Evolutionary conservation across 2,329 filamentous ascomycete species (phyloP), one percentile per base, ranked within the genome.

Genomic region (Purpureocillium takamizusanense): DNA sequence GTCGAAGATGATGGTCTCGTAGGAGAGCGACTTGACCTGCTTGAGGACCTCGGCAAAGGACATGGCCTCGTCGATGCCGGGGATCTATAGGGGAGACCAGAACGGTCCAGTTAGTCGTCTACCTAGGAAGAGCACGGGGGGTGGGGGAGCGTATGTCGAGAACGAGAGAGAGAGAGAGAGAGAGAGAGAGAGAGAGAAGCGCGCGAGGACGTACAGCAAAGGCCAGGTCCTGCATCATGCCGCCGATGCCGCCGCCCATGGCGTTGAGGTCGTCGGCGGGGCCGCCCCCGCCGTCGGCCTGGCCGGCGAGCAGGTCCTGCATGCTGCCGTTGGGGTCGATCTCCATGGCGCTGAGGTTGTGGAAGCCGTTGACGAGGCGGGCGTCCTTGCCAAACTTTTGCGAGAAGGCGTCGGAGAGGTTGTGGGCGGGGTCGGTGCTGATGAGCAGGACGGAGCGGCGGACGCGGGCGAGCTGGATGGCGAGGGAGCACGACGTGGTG

Each of bases 321-420:
- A 98, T 95, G 57, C 87, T 95, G 35, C 90, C 92, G 59, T 95
- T 97, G 38, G 92, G 92, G 57, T 98, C 92, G 53, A 98, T 97
- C 66, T 98, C 92, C 92, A 98, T 98, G 46, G 92, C 92, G 59
- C 86, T 94, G 50, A 98, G 71, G 63, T 95, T 95, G 27, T 82
- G 78, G 57, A 94, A 95, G 50, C 92, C 92, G 51, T 95, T 82
- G 48, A 98, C 75, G 30, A 95, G 78, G 46, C 88, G 81, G 38
- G 92, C 92, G 65, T 98, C 92, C 72, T 98, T 98, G 70, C 92
- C 92, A 57, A 98, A 98, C 69, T 98, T 98, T 66, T 98, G 90
- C 51, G 86, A 87, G 66, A 98, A 98, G 44, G 92, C 92, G 68
- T 98, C 92, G 51, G 85, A 92, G 46, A 98, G 75, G 67, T 98